Percentiles rank a stretch among this genome's conserved stretches.
phyloP scores from a whole-genome alignment of 2,329 filamentous ascomycete species.

The Oidium heveae region DNA sequence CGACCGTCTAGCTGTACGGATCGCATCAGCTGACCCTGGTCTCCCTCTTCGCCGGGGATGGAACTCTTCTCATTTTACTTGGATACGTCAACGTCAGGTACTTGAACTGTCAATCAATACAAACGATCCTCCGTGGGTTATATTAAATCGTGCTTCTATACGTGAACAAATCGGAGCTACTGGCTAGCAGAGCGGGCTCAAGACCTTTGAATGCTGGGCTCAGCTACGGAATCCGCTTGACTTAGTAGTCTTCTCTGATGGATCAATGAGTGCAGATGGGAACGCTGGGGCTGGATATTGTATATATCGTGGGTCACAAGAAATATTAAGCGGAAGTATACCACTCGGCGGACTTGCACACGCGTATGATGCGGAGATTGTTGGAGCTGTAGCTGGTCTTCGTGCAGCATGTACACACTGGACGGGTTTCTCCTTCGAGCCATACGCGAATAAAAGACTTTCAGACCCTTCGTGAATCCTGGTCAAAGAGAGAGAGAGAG shows the following conservation, averaged over 20 bases:
- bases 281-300: neutral
- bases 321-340: neutral
- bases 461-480: no score
- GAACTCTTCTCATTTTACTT: no score
- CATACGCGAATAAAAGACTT: no score
- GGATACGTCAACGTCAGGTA: neutral
- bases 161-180: neutral
- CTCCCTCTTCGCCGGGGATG: no score
- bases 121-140: neutral
- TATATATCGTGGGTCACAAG: neutral
- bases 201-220: neutral
- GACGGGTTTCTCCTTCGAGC: no score
- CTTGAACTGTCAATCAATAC: neutral
- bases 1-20: neutral
- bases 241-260: neutral
- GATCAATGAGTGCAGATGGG: neutral
- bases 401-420: neutral
- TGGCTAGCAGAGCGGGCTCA: neutral
- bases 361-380: neutral
- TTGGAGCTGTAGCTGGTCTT: neutral
- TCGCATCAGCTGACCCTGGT: no score
- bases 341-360: neutral
- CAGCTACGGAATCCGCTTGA: neutral
- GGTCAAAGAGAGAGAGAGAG: no score
- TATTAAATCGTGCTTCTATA: neutral